Conservation (phyloP, 2,329 filamentous ascomycete genomes). For the Cercospora zeina region DNA sequence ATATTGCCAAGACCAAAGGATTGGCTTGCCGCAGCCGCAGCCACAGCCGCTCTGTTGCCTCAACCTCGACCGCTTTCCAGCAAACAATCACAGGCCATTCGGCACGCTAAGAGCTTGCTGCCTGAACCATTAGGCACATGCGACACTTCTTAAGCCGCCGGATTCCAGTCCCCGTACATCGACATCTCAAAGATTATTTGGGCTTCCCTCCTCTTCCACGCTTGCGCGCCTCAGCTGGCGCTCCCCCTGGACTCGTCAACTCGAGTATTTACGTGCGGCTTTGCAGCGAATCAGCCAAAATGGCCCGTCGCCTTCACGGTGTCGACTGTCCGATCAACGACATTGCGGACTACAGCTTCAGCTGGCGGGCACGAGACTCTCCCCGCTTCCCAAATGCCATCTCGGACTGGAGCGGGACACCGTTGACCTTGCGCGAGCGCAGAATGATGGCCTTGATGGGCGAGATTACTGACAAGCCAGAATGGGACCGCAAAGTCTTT, state of each 20-base stretch:
- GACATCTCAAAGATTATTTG: neutral
- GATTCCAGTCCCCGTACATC: neutral
- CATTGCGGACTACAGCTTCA: constrained; percentile 14
- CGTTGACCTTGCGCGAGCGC: constrained; percentile 32
- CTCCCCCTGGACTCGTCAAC: neutral
- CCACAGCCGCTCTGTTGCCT: constrained; percentile 16
- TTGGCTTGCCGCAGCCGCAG: neutral
- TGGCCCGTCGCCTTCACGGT: constrained; percentile 14
- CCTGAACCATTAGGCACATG: constrained; percentile 1
- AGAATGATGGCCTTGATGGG: constrained; percentile 38
- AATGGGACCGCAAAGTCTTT: constrained; percentile 37
- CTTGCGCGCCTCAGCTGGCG: neutral
- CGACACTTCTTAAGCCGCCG: neutral
- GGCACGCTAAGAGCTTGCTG: neutral
- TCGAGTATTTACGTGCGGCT: neutral
- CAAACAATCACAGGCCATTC: neutral
- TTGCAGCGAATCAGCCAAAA: neutral
- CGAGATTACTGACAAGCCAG: constrained; percentile 38
- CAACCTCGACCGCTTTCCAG: neutral
- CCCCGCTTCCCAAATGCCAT: constrained; percentile 32
- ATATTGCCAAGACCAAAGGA: neutral
- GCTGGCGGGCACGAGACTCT: neutral
- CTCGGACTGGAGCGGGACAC: constrained; percentile 23
- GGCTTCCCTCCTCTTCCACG: neutral
- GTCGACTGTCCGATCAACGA: constrained; percentile 19